Base-by-base conservation (phyloP, 768 basidiomycete genomes). In the Tubosaeta sp. region DNA sequence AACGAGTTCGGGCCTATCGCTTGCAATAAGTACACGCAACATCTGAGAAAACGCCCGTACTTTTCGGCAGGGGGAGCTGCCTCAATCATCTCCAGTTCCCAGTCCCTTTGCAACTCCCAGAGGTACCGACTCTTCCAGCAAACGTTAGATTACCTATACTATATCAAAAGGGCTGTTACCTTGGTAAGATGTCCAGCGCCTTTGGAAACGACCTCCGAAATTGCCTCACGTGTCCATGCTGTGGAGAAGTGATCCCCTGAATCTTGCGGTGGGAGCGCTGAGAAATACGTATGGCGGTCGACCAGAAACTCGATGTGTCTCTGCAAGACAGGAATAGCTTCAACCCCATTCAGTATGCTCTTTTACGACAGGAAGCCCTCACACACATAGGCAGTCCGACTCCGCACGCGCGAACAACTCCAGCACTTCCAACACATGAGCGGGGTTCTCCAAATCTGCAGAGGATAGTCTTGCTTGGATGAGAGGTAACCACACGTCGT, bases 351-450 rank as follows among this genome's bases (percentile, higher is more conserved):
- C 50, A 64, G 47, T 52, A 60, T 29, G 59, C 44, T 58, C 25
- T 29, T 46, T 51, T 51, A 32, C 12, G 33, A 35, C 43, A 46
- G 42, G n/a, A 49, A 32, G 46, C 41, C 46, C 46, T 42, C 29
- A 76, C 89, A 62, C 66, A 92, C 91, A 92, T 33, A 92, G 66
- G 66, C 91, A 92, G 61, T 93, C 91, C 10, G 65, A 70, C 60
- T 86, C 86, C 19, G 91, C 90, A 33, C 76, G 77, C 35, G 73
- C 69, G 65, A 85, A 92, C 35, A 87, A 60, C 14, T 76, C 73
- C 52, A 90, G 66, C 37, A 91, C 62, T 42, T 82, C 81, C 41
- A 78, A 59, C 19, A 81, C 71, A 8, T 79, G 82, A 43, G 77
- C 72, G 16, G 69, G 64, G 2, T 78, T 78, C n/a, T 82, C 72